A percentile compares a stretch with the other conserved stretches of the same genome.
Evolutionary conservation across 2,329 filamentous ascomycete species (phyloP).

Genomic region (Monosporascus sp.): DNA sequence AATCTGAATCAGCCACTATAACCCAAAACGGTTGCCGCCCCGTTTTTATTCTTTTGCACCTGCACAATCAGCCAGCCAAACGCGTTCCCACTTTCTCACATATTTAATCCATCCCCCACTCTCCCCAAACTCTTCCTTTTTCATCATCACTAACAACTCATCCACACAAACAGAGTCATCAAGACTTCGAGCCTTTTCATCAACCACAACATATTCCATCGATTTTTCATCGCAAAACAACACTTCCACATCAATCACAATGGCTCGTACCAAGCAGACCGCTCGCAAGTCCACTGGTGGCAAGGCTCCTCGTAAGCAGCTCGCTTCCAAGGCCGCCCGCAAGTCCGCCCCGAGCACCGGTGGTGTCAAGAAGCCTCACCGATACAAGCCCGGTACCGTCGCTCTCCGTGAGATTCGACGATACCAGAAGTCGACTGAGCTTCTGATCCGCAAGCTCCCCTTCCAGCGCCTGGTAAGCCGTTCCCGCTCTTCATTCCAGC

Average conservation of each 20-base stretch:
- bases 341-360: constrained; percentile 97
- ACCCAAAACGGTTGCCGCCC: background rate
- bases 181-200: constrained; percentile 22
- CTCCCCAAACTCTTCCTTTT: constrained; percentile 20
- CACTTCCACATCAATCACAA: constrained; percentile 36
- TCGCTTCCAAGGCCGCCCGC: constrained; percentile 97
- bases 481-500: background rate
- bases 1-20: constrained; percentile 11
- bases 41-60: constrained; percentile 3
- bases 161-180: constrained; percentile 24
- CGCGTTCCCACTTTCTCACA: constrained; percentile 13
- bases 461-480: constrained; percentile 82
- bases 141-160: constrained; percentile 17
- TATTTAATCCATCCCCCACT: constrained; percentile 30
- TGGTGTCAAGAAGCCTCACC: constrained; percentile 93
- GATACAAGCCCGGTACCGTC: constrained; percentile 87
- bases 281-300: constrained; percentile 74
- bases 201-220: constrained; percentile 23
- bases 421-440: constrained; percentile 96
- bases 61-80: constrained; percentile 26
- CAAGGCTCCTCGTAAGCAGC: constrained; percentile 87
- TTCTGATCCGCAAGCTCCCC: constrained; percentile 93
- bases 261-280: constrained; percentile 64
- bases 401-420: constrained; percentile 97
- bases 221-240: constrained; percentile 22